A percentile compares a stretch with the other conserved stretches of the same genome.
phyloP scores from a whole-genome alignment of 2,329 filamentous ascomycete genomes.

The Stachybotrys chartarum region DNA sequence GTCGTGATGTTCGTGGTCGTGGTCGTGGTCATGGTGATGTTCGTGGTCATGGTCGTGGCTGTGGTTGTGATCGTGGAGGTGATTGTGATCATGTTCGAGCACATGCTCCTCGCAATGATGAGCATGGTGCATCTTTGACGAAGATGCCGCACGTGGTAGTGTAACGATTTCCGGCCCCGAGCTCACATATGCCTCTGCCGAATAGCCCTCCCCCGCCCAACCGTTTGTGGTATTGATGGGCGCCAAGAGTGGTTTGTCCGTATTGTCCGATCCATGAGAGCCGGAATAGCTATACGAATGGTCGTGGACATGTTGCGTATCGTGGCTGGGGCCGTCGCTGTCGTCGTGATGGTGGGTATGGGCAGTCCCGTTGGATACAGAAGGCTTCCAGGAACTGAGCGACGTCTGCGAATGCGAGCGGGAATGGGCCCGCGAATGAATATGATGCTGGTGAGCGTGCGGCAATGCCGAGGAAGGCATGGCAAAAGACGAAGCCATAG shows the following conservation, averaged over 20 bases:
- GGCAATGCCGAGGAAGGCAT: conserved; percentile 44
- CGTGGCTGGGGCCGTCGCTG: conserved; percentile 8
- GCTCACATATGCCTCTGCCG: neutral
- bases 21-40: conserved; percentile 16
- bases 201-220: neutral
- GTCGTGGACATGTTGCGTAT: conserved; percentile 8
- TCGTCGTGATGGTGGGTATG: conserved; percentile 10
- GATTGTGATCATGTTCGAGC: conserved; percentile 13
- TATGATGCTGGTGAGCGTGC: conserved; percentile 37
- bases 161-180: neutral
- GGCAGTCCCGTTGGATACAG: conserved; percentile 22
- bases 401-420: conserved; percentile 28
- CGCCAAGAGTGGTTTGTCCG: neutral
- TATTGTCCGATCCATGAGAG: neutral
- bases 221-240: neutral
- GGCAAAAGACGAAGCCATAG: conserved; percentile 46
- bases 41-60: conserved; percentile 16
- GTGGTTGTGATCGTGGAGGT: conserved; percentile 22
- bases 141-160: conserved; percentile 11
- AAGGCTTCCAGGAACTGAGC: conserved; percentile 30
- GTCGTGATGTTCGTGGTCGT: conserved; percentile 10
- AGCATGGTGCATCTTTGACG: conserved; percentile 13
- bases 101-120: conserved; percentile 6
- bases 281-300: conserved; percentile 12
- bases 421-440: conserved; percentile 28